These are phyloP conservation scores for Plasmodiophora brassicae DNA, from an alignment of 208 protist genomes.

Conservation along the genomic window DNA sequence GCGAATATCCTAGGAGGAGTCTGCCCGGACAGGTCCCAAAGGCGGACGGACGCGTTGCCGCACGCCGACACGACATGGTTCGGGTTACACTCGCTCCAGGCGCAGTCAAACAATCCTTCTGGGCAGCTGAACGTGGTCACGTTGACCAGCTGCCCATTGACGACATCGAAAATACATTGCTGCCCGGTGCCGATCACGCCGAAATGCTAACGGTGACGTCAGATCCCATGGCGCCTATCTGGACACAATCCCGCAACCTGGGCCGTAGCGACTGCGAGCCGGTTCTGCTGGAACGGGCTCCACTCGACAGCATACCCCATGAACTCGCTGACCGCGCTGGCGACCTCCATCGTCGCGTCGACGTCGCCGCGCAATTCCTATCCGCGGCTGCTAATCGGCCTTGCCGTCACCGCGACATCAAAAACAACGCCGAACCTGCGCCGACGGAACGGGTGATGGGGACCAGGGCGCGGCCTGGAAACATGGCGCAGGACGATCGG, in stretches of 20 bases:
- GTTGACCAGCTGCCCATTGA: slow-evolving; percentile 40
- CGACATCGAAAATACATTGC: background rate
- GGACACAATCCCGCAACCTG: slow-evolving; percentile 46
- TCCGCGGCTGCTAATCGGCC: background rate
- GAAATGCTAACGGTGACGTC: background rate
- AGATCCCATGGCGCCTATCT: background rate
- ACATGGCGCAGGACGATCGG: no score
- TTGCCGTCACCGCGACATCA: background rate
- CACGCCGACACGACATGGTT: slow-evolving; percentile 36
- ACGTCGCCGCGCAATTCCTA: background rate
- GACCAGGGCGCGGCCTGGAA: background rate
- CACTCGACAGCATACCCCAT: slow-evolving; percentile 45
- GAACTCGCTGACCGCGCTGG: background rate
- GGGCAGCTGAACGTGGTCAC: slow-evolving; percentile 30
- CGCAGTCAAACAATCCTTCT: slow-evolving; percentile 50
- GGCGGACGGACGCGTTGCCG: slow-evolving; percentile 46
- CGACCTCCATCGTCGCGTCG: no score
- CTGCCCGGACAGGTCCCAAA: slow-evolving; percentile 48
- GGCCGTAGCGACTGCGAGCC: slow-evolving; percentile 45
- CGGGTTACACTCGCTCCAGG: slow-evolving; percentile 49
- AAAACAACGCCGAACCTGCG: background rate
- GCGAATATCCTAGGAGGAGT: background rate
- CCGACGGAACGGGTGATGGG: background rate
- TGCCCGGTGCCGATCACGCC: background rate
- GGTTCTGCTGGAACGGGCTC: slow-evolving; percentile 44